Evolutionary conservation across 2,329 filamentous ascomycete species (phyloP).

Genomic region (Colletotrichum endophyticum): DNA sequence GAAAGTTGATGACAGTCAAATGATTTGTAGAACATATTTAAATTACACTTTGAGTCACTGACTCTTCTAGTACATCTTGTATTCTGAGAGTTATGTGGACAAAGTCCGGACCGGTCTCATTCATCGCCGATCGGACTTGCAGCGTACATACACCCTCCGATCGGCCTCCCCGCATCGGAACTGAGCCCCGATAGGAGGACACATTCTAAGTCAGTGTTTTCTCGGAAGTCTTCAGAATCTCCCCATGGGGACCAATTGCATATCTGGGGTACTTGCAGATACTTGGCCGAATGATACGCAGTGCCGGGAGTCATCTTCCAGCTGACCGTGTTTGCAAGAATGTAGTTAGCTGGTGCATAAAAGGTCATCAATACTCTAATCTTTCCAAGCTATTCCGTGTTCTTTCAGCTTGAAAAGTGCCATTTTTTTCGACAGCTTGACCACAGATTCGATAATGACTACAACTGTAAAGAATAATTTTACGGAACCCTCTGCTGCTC

Average conservation of each 20-base stretch:
- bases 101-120: neutral
- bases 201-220: neutral
- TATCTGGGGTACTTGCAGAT: neutral
- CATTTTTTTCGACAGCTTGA: neutral
- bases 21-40: neutral
- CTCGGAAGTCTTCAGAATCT: neutral
- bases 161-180: neutral
- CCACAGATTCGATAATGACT: rapidly evolving
- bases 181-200: neutral
- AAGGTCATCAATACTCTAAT: neutral
- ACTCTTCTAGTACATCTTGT: rapidly evolving
- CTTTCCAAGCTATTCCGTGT: rapidly evolving
- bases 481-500: neutral
- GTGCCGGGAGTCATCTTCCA: neutral
- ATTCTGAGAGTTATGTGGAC: neutral
- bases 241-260: neutral
- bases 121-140: neutral
- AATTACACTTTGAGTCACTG: neutral
- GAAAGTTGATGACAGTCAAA: neutral
- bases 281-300: neutral
- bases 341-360: neutral
- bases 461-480: rapidly evolving
- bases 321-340: neutral
- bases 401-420: neutral
- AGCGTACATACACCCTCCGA: neutral